Evolutionary conservation across 305 asterid genomes (phyloP).

Genomic region (Vinca major): DNA sequence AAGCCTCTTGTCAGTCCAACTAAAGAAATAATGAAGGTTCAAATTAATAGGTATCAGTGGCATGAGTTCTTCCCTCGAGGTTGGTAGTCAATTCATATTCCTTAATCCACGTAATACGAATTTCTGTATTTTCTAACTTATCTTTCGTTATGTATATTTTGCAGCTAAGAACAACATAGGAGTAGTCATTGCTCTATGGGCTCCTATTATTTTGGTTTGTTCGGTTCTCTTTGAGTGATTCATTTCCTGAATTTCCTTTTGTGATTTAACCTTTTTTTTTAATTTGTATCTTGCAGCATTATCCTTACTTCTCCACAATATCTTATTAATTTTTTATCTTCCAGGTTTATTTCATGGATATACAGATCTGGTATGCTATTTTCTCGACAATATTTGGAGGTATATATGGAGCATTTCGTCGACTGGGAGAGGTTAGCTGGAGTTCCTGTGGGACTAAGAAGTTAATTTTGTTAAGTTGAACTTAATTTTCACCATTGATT

Average conservation of each 20-base stretch:
- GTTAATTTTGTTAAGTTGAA: not conserved
- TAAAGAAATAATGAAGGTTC: constrained; percentile 64
- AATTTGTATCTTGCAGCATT: constrained; percentile 10
- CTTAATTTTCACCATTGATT: not conserved
- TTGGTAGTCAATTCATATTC: constrained; percentile 22
- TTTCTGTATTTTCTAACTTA: constrained; percentile 9
- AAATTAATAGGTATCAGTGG: constrained; percentile 51
- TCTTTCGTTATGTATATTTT: constrained; percentile 14
- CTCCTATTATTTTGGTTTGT: constrained; percentile 81
- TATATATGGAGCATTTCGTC: constrained; percentile 96
- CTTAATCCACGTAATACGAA: constrained; percentile 9
- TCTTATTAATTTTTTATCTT: constrained; percentile 23
- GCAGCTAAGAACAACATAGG: constrained; percentile 85
- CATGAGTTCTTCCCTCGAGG: constrained; percentile 99
- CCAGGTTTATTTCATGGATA: constrained; percentile 97
- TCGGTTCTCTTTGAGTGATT: constrained; percentile 1
- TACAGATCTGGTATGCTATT: constrained; percentile 97
- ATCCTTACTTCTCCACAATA: constrained; percentile 9
- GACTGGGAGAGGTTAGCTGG: constrained; percentile 86
- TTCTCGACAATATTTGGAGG: constrained; percentile 98
- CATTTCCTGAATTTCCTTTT: constrained; percentile 6
- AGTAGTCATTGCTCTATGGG: constrained; percentile 89
- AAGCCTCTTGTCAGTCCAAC: constrained; percentile 85
- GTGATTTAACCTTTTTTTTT: constrained; percentile 9
- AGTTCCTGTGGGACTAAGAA: constrained; percentile 7